These are phyloP conservation scores for Ziziphus jujuba DNA, from an alignment of 306 rosid genomes.

Conservation along the genomic window DNA sequence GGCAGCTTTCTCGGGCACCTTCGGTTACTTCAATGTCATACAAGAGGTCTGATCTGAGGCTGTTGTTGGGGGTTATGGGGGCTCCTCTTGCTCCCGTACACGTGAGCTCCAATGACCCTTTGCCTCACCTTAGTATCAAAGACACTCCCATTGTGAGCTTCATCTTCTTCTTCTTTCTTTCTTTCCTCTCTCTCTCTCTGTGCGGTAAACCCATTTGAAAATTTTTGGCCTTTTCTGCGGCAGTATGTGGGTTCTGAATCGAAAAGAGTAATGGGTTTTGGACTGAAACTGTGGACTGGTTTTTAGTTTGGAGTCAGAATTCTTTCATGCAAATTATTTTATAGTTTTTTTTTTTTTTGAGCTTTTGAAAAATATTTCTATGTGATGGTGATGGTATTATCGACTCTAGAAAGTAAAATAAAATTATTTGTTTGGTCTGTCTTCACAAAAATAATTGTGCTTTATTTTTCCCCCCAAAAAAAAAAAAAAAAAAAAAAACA, in stretches of 20 bases:
- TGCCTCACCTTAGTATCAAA: conserved; percentile 90
- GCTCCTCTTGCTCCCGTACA: conserved; percentile 91
- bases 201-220: not conserved
- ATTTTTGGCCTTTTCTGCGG: conserved; percentile 4
- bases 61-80: conserved; percentile 90
- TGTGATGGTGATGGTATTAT: no score
- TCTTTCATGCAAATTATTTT: no score
- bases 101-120: conserved; percentile 73
- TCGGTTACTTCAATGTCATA: conserved; percentile 48
- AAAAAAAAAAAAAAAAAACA: not conserved
- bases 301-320: not conserved
- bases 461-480: no score
- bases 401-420: no score
- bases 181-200: conserved; percentile 3
- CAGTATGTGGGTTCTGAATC: not conserved
- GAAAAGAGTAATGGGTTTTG: no score
- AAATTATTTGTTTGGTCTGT: no score
- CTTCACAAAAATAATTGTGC: no score
- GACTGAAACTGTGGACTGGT: not conserved
- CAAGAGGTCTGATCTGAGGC: conserved; percentile 91
- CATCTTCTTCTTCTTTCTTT: conserved; percentile 5
- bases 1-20: conserved; percentile 76
- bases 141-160: conserved; percentile 87
- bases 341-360: no score
- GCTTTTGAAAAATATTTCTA: no score